Percentiles rank a stretch among this genome's conserved stretches.
These are phyloP conservation scores for Medicago ruthenica DNA, from an alignment of 306 rosid species.

Conservation along the genomic window DNA sequence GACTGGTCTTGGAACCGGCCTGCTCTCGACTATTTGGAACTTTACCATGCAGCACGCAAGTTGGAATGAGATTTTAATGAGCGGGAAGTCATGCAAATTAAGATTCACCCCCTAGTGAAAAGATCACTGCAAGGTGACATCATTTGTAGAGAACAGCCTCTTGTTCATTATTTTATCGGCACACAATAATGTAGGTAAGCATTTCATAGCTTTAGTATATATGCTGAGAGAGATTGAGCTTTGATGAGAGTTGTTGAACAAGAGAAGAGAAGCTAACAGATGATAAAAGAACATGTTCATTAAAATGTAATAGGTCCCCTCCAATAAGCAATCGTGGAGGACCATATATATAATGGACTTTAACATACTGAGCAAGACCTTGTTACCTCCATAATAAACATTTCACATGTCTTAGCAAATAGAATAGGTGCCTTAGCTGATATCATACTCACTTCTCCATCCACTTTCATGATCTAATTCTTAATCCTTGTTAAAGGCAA, in stretches of 20 bases:
- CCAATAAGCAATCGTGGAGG: slow-evolving; percentile 13
- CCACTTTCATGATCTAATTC: slow-evolving; percentile 74
- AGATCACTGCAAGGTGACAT: slow-evolving; percentile 31
- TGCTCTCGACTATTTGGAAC: slow-evolving; percentile 93
- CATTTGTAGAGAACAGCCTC: slow-evolving; percentile 32
- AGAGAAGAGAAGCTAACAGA: neutral
- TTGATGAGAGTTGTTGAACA: neutral
- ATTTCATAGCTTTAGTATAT: slow-evolving; percentile 33
- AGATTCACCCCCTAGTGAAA: slow-evolving; percentile 32
- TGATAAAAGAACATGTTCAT: neutral
- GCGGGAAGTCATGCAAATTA: slow-evolving; percentile 21
- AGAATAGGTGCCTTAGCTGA: slow-evolving; percentile 68
- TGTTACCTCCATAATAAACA: slow-evolving; percentile 71
- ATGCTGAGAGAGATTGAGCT: slow-evolving; percentile 19
- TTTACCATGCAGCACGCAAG: slow-evolving; percentile 88
- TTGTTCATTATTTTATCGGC: slow-evolving; percentile 46
- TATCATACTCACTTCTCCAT: slow-evolving; percentile 69
- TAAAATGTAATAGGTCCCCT: neutral
- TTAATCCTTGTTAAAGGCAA: slow-evolving; percentile 69
- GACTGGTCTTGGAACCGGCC: slow-evolving; percentile 99
- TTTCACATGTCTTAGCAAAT: slow-evolving; percentile 74
- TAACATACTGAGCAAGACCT: slow-evolving; percentile 48
- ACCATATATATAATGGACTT: neutral
- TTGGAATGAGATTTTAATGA: slow-evolving; percentile 42
- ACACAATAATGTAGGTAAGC: slow-evolving; percentile 46